Conservation (phyloP, 2,329 filamentous ascomycete species). For the Dothideomycetidae sp. region DNA sequence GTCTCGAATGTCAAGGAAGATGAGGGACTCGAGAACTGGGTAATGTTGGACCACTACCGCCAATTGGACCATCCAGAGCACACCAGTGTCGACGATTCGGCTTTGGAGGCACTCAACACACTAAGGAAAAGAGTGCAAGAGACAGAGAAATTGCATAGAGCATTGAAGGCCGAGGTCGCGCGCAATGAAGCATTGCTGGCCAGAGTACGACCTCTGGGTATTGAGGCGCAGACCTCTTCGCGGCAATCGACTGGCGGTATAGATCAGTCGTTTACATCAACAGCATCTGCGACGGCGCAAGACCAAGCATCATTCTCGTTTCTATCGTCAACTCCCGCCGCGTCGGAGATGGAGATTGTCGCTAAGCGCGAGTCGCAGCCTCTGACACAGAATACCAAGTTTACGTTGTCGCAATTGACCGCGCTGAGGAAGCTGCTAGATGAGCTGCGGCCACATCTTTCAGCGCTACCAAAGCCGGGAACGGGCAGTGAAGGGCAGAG, state of each 20-base stretch:
- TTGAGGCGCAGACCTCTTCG: constrained; percentile 6
- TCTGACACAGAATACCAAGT: constrained; percentile 57
- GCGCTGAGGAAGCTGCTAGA: constrained; percentile 58
- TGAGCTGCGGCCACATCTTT: constrained; percentile 51
- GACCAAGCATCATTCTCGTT: constrained; percentile 37
- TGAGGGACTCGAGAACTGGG: constrained; percentile 49
- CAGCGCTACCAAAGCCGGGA: constrained; percentile 22
- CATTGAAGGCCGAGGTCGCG: constrained; percentile 53
- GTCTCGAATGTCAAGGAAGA: constrained; percentile 28
- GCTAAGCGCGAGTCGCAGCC: constrained; percentile 33
- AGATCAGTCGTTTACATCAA: constrained; percentile 4
- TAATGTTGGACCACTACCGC: constrained; percentile 75
- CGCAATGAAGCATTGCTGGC: constrained; percentile 58
- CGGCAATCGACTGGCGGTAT: constrained; percentile 7
- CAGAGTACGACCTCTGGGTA: constrained; percentile 43
- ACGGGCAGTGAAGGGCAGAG: constrained; percentile 37
- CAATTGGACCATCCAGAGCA: constrained; percentile 26
- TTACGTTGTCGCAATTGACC: constrained; percentile 71
- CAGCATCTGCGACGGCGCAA: constrained; percentile 10
- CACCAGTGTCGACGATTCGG: constrained; percentile 32
- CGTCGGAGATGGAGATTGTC: constrained; percentile 32
- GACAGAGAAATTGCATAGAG: constrained; percentile 58
- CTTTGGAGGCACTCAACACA: constrained; percentile 53
- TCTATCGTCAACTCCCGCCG: constrained; percentile 36
- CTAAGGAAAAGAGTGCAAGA: constrained; percentile 63